Evolutionary conservation across 768 basidiomycete genomes (phyloP).

Genomic region (Postia placenta): DNA sequence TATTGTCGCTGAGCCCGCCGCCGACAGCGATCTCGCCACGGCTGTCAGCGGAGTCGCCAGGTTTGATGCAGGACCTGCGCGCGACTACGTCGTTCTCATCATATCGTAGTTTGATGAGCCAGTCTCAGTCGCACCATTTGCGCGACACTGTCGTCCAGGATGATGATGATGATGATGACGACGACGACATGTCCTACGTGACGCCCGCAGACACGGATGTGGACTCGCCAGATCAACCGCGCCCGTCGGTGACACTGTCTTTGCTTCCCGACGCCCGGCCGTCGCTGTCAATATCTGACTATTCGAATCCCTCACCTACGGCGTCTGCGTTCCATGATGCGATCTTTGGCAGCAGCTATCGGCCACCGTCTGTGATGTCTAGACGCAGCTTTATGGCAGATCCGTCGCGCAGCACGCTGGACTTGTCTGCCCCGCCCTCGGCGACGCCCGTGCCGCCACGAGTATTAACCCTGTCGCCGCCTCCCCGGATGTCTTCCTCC

Average conservation of each 20-base stretch:
- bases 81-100: constrained; percentile 14
- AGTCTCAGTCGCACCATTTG: constrained; percentile 15
- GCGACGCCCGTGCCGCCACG: constrained; percentile 15
- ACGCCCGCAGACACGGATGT: constrained; percentile 22
- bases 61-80: constrained; percentile 7
- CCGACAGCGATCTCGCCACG: constrained; percentile 30
- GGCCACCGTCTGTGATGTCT: constrained; percentile 17
- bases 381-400: constrained; percentile 14
- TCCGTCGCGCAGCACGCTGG: constrained; percentile 13
- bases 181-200: constrained; percentile 32
- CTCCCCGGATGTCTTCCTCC: constrained; percentile 58
- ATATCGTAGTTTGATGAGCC: constrained; percentile 14
- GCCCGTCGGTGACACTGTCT: constrained; percentile 49
- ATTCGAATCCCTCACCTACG: constrained; percentile 68
- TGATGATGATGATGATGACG: constrained; percentile 20
- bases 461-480: constrained; percentile 42
- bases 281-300: constrained; percentile 49
- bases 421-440: constrained; percentile 17
- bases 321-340: constrained; percentile 77
- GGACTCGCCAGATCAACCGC: constrained; percentile 20
- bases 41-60: constrained; percentile 18
- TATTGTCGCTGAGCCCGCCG: constrained; percentile 36
- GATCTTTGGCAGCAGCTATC: constrained; percentile 27
- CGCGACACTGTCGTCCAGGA: no score
- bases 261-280: constrained; percentile 39